Base-by-base conservation (phyloP, 2,329 filamentous ascomycete genomes). In the Aspergillus pseudonomiae region DNA sequence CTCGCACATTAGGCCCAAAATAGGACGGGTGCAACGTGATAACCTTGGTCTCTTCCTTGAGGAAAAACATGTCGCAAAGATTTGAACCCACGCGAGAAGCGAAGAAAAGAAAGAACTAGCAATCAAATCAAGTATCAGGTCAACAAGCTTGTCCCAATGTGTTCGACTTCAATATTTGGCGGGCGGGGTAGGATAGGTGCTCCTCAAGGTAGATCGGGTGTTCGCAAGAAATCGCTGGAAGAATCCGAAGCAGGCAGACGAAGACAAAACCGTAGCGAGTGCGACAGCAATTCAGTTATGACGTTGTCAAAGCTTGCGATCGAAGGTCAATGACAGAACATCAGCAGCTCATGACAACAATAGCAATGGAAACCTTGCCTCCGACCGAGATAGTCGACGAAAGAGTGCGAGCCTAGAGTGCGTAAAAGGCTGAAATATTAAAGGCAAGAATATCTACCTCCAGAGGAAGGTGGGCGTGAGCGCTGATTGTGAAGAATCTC, bases 21-120 rank as follows among this genome's bases (percentile, higher is more conserved):
- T 96, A 99, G 14, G 94, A 98, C 32, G 95, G 95, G 77, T 99
- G 95, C 74, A 99, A 87, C 71, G 93, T 94, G 74, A 98, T 94
- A 75, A 92, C 91, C 77, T 94, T 93, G 82, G 97, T 93, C 80
- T 98, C 90, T 77, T 97, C 94, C 81, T 97, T 93, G 69, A 99
- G 91, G 84, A 99, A 99, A 81, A 98, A 99, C 95, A 99, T 99
- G 72, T 67, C 81, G 79, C 67, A 65, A 60, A 24, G 65, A 24
- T 58, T 30, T 64, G 32, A 11, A 53, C 41, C n/a, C 48, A 45
- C 19, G 43, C 39, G 28, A 41, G 57, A 14, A 21, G 28, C 50
- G 32, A 34, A 41, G 39, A 24, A 30, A 24, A 45, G 19, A 28
- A 21, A 52, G 24, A 52, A 24, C 1, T 14, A 10, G 24, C 24